Conservation (phyloP, 768 basidiomycete genomes). For the Tylopilus balloui region DNA sequence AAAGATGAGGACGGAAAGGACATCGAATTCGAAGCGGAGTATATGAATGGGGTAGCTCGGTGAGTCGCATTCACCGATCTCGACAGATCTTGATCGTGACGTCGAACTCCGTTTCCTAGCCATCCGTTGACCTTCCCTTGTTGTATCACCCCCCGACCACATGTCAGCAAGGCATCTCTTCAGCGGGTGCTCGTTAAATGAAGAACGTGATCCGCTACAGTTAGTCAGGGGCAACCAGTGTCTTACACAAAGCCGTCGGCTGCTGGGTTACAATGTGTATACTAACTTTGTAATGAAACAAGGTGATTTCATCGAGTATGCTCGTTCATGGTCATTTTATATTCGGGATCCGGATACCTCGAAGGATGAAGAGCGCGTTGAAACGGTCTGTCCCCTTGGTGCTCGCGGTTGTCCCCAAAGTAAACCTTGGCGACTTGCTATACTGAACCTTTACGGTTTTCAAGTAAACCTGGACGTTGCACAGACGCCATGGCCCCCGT, state of each 20-base stretch:
- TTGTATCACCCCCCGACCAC: slow-evolving; percentile 6
- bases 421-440: too few species aligned
- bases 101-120: neutral
- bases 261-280: too few species aligned
- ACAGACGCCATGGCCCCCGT: too few species aligned
- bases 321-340: too few species aligned
- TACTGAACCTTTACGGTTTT: too few species aligned
- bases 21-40: slow-evolving; percentile 3
- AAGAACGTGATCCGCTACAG: too few species aligned
- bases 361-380: too few species aligned
- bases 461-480: too few species aligned
- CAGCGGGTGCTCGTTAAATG: slow-evolving; percentile 2
- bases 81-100: neutral
- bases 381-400: too few species aligned
- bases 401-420: too few species aligned
- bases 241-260: neutral
- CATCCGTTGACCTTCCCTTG: slow-evolving; percentile 16
- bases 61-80: neutral
- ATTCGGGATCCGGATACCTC: too few species aligned
- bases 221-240: neutral
- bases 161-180: slow-evolving; percentile 3
- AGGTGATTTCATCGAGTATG: neutral
- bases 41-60: slow-evolving; percentile 5
- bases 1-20: slow-evolving; percentile 7
- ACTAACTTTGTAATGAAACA: too few species aligned